These are phyloP conservation scores for Lophium mytilinum DNA, from an alignment of 495 filamentous ascomycete genomes.

Conservation along the genomic window DNA sequence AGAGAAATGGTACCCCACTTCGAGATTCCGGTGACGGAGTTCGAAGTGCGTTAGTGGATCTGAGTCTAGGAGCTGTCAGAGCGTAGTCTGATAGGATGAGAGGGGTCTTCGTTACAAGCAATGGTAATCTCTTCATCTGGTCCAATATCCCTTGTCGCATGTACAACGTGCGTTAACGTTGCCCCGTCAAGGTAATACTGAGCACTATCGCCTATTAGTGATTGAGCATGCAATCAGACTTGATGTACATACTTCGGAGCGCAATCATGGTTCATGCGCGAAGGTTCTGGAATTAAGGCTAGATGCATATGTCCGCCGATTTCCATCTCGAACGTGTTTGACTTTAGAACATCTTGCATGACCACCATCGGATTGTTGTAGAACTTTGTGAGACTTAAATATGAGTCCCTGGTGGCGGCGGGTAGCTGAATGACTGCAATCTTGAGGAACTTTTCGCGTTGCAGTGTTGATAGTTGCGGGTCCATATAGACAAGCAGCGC, in stretches of 20 bases:
- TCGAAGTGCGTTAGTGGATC: slow-evolving; percentile 11
- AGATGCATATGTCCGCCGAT: slow-evolving; percentile 19
- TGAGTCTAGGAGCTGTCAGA: slow-evolving; percentile 10
- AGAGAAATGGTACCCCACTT: slow-evolving; percentile 16
- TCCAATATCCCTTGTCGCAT: slow-evolving; percentile 12
- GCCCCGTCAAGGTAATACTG: slow-evolving; percentile 17
- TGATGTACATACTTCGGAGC: slow-evolving; percentile 13
- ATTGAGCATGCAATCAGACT: neutral
- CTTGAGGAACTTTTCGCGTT: slow-evolving; percentile 18
- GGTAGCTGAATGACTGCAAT: slow-evolving; percentile 17
- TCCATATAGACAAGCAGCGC: slow-evolving; percentile 14
- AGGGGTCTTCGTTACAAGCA: slow-evolving; percentile 3
- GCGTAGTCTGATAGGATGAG: neutral
- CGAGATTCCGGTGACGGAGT: slow-evolving; percentile 7
- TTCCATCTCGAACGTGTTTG: slow-evolving; percentile 22
- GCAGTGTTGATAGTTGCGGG: slow-evolving; percentile 4
- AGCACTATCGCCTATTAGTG: slow-evolving; percentile 5
- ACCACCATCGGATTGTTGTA: slow-evolving; percentile 2
- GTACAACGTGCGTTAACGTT: slow-evolving; percentile 17
- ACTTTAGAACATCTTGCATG: slow-evolving; percentile 23
- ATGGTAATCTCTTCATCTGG: slow-evolving; percentile 20
- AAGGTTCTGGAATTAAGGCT: slow-evolving; percentile 18
- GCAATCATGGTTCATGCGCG: slow-evolving; percentile 23
- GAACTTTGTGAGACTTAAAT: slow-evolving; percentile 5
- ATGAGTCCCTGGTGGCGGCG: slow-evolving; percentile 6